phyloP scores from a whole-genome alignment of 1,284 basidiomycete genomes.

The Ustilago shanxiensis region DNA sequence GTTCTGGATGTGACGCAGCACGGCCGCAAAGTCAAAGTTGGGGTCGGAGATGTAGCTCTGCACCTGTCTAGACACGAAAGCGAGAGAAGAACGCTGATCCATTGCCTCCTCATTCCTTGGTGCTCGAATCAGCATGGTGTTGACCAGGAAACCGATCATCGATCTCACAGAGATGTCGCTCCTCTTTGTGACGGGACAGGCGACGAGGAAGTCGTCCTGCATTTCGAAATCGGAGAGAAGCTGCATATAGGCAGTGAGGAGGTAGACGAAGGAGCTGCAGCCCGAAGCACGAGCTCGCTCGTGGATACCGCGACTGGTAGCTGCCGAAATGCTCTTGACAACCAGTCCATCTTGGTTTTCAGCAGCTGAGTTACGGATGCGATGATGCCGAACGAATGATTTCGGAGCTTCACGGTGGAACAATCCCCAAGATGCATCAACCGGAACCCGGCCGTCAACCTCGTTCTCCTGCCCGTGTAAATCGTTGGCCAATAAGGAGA shows the following conservation, averaged over 20 bases:
- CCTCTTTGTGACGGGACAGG: neutral
- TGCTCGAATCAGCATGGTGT: neutral
- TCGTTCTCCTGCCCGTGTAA: neutral
- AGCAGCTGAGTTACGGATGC: neutral
- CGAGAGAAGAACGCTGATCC: neutral
- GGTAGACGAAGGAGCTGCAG: neutral
- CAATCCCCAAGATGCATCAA: neutral
- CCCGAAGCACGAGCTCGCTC: neutral
- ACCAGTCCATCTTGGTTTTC: neutral
- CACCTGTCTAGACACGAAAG: neutral
- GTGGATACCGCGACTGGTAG: neutral
- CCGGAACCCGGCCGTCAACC: neutral
- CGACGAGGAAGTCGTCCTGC: neutral
- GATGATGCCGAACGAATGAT: neutral
- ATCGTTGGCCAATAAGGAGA: neutral
- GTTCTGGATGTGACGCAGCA: neutral
- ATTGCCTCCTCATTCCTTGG: neutral
- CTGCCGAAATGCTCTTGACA: neutral
- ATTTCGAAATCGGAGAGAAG: neutral
- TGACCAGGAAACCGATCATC: neutral
- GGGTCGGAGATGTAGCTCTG: neutral
- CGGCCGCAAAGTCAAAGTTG: neutral
- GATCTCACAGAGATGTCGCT: neutral
- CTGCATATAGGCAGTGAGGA: neutral
- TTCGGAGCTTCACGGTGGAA: neutral